These are phyloP conservation scores for Aeschynomene evenia DNA, from an alignment of 306 rosid genomes.

Conservation along the genomic window DNA sequence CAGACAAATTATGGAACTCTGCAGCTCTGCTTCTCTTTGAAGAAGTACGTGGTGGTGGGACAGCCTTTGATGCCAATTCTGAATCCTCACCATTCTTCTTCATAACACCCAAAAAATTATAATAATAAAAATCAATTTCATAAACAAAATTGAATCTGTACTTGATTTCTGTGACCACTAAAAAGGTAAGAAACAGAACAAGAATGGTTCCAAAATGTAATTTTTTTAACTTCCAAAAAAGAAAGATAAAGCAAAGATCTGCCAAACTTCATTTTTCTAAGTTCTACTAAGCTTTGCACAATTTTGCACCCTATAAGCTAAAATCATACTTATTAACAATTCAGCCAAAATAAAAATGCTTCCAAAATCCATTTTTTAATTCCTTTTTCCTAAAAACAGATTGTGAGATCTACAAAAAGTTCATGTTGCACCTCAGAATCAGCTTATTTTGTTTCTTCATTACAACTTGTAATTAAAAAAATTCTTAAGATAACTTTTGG, in stretches of 20 bases:
- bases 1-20: slow-evolving; percentile 92
- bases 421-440: not conserved
- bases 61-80: slow-evolving; percentile 45
- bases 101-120: not conserved
- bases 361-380: not conserved
- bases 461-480: not conserved
- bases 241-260: not conserved
- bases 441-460: not conserved
- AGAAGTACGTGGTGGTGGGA: slow-evolving; percentile 51
- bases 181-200: not conserved
- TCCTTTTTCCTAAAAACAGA: too few relatives aligned
- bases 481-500: not conserved
- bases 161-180: not conserved
- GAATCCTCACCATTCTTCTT: slow-evolving; percentile 56
- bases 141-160: slow-evolving; percentile 18
- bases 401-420: not conserved
- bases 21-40: slow-evolving; percentile 91
- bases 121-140: slow-evolving; percentile 16
- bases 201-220: slow-evolving; percentile 2
- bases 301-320: not conserved
- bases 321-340: not conserved
- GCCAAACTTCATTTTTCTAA: not conserved
- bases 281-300: slow-evolving; percentile 2
- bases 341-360: too few relatives aligned
- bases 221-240: slow-evolving; percentile 9